Conservation (phyloP, 73 alveolate genomes). For the Paramecium biaurelia region DNA sequence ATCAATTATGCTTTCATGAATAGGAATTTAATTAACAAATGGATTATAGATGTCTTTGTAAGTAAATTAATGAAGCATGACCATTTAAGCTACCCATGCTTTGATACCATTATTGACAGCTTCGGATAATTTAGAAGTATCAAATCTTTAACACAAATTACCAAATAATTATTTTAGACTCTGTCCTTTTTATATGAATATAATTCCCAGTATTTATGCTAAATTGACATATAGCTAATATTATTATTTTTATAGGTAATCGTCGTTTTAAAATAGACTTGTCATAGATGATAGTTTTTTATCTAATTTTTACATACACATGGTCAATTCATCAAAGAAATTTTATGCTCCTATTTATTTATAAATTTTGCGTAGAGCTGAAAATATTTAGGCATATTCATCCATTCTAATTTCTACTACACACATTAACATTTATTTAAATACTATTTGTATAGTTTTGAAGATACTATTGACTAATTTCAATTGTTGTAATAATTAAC, state of each 20-base stretch:
- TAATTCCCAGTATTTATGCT: not conserved
- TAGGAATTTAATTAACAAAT: not conserved
- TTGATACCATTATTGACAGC: not conserved
- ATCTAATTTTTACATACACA: constrained; percentile 15
- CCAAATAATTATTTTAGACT: not conserved
- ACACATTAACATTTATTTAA: constrained; percentile 10
- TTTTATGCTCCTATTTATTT: not conserved
- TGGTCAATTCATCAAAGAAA: constrained; percentile 1
- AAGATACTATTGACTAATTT: constrained; percentile 39
- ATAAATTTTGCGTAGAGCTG: not conserved
- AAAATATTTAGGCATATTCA: not conserved
- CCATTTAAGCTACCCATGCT: constrained; percentile 35
- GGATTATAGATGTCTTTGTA: not conserved
- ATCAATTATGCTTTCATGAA: not conserved
- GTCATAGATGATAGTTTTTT: not conserved
- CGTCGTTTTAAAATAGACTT: not conserved
- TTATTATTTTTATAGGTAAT: not conserved
- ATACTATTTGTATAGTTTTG: not conserved
- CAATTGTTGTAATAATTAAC: not conserved
- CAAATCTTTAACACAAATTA: constrained; percentile 30
- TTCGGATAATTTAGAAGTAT: not conserved
- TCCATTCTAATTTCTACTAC: not conserved
- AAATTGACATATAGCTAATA: not conserved
- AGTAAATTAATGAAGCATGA: not conserved
- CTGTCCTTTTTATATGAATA: not conserved